phyloP scores from a whole-genome alignment of 805 yeast genomes.

The Candida pini region DNA sequence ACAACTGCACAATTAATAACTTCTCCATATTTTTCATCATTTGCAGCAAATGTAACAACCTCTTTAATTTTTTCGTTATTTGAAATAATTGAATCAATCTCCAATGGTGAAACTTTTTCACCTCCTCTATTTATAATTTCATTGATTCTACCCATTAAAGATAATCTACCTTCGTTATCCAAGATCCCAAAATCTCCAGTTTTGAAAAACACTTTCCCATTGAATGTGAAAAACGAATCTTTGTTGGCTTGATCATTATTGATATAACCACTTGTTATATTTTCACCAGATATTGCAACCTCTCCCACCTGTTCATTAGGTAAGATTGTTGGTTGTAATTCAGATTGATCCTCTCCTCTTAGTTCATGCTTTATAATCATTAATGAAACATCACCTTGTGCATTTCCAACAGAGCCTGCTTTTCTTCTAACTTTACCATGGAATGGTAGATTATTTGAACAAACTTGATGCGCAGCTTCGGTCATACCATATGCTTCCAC shows the following conservation, averaged over 20 bases:
- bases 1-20: slow-evolving; percentile 68
- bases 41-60: slow-evolving; percentile 66
- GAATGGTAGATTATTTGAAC: slow-evolving; percentile 57
- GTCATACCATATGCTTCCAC: slow-evolving; percentile 79
- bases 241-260: slow-evolving; percentile 67
- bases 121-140: slow-evolving; percentile 76
- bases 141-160: slow-evolving; percentile 65
- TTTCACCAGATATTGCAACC: slow-evolving; percentile 59
- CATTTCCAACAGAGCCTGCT: slow-evolving; percentile 60
- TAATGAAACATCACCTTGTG: slow-evolving; percentile 66
- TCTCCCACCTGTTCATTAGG: slow-evolving; percentile 59
- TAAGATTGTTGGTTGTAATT: too few species aligned
- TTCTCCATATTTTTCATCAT: slow-evolving; percentile 66
- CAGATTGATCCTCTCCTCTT: too few species aligned
- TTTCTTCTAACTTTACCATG: slow-evolving; percentile 48
- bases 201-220: slow-evolving; percentile 37
- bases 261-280: slow-evolving; percentile 67
- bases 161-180: slow-evolving; percentile 53
- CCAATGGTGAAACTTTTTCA: slow-evolving; percentile 71
- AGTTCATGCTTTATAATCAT: slow-evolving; percentile 47
- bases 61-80: slow-evolving; percentile 58
- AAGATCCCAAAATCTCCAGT: slow-evolving; percentile 74
- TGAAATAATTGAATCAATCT: slow-evolving; percentile 57
- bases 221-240: slow-evolving; percentile 37
- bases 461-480: slow-evolving; percentile 77